Evolutionary conservation across 306 rosid species (phyloP), one percentile per base, ranked within the genome.

Genomic region (Cucurbita maxima): DNA sequence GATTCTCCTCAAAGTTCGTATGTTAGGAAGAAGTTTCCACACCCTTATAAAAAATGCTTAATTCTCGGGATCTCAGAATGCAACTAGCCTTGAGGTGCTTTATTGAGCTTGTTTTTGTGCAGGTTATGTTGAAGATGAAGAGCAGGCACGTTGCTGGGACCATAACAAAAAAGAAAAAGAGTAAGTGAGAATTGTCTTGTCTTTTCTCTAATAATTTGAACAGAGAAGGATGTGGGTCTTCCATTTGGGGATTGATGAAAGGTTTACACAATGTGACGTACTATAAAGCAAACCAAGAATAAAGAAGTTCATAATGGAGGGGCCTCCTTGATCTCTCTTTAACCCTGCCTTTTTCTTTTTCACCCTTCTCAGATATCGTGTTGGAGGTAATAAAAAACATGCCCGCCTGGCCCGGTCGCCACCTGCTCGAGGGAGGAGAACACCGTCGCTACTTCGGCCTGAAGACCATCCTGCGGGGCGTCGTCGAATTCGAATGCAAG

Each of bases 101-200:
- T 50, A 50, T 48, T 50, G 58, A 70, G 51, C 68, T 83, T 78
- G 81, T 87, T 84, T 84, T 89, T 83, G 85, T 80, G 85, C 82
- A 95, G 99, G 97, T 95, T 79, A 89, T 84, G 83, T 76, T 95
- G 87, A 95, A 95, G 89, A 95, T 95, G 99, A 95, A 95, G 96
- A 95, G 99, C 77, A 95, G 79, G 88, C 97, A 95, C 75, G 97
- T 91, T 79, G 96, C 90, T 84, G 99, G 99, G 96, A 89, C 99
- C 97, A 78, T 95, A 83, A 91, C 96, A 22, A 95, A 95, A 88
- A 95, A 95, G 99, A 95, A 95, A 89, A 95, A 95, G 97, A 95
- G 99, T 95, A 79, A 87, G 99, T 76, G 43, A 80, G 50, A 80
- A 81, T 75, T 67, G 84, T 86, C 84, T 89, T 94, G 92, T 94